Evolutionary conservation across 495 filamentous ascomycete species (phyloP), one percentile per base, ranked within the genome.

Genomic region (Annulohypoxylon stygium): DNA sequence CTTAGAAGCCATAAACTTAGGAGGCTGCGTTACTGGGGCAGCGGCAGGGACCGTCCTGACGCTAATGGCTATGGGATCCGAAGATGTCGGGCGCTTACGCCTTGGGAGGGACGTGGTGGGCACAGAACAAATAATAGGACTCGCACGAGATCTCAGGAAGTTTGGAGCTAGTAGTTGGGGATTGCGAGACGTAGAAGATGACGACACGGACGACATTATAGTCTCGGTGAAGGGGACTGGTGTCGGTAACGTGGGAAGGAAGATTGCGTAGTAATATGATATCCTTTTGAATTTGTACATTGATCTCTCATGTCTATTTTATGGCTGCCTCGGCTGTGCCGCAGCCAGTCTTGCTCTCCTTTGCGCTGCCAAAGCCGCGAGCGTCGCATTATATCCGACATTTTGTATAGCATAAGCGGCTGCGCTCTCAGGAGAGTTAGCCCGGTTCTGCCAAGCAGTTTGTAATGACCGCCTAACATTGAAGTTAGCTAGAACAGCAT

Each of bases 1-100:
- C 63, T 83, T 99, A 9, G 94, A 98, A 78, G 84, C 88, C 7
- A 89, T 98, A 41, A 88, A 86, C 47, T 87, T 92, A 76, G 94
- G 95, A 5, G 97, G 97, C 5, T 95, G 92, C 81, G 90, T 95
- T 12, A 90, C 89, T 23, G 85, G 84, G 26, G 87, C 89, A 1
- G 92, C 92, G 1, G 88, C 88, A 4, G 81, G 87, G 4, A 93
- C 90, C 0, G 86, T 97, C 80, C 78, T 98, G 23, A 93, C 88
- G 26, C 84, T 98, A 43, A 99, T 99, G 97, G 94, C 93, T 33
- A 98, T 99, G 96, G 95, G 97, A 2, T 86, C 85, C 39, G 89
- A 90, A 70, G 88, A 90, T 67, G 87, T 88, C 7, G 87, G 87
- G 16, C 77, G 87, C 70, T 75, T 87, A 45, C 80, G 86, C 59